phyloP scores from a whole-genome alignment of 768 basidiomycete genomes.

The Lactarius pseudohatsudake region DNA sequence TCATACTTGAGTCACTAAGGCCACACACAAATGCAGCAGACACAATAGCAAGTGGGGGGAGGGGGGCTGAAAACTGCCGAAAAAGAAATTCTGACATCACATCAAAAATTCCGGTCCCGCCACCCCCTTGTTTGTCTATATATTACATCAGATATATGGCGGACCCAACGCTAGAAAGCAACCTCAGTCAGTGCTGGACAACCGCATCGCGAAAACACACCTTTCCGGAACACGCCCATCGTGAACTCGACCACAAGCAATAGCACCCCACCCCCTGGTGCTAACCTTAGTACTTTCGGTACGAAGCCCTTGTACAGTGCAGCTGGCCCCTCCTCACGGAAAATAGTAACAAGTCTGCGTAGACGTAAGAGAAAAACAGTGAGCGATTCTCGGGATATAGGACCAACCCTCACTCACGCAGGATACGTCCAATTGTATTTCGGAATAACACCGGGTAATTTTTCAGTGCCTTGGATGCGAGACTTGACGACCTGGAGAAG shows the following conservation, averaged over 20 bases:
- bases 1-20: too few species aligned
- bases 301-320: constrained; percentile 95
- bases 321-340: constrained; percentile 80
- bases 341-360: constrained; percentile 64
- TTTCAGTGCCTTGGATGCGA: constrained; percentile 79
- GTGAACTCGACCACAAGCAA: constrained; percentile 93
- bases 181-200: neutral
- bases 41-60: too few species aligned
- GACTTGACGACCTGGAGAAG: constrained; percentile 84
- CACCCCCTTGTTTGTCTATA: neutral
- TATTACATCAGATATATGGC: constrained; percentile 20
- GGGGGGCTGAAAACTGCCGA: too few species aligned
- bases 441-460: constrained; percentile 52
- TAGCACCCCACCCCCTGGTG: constrained; percentile 93
- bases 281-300: constrained; percentile 92
- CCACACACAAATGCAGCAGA: too few species aligned
- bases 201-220: constrained; percentile 38
- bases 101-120: too few species aligned
- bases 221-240: constrained; percentile 69
- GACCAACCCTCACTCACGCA: constrained; percentile 41
- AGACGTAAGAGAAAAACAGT: neutral
- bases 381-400: neutral
- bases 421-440: constrained; percentile 98
- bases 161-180: constrained; percentile 16
- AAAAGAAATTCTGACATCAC: too few species aligned